Conservation (phyloP, 1,139 yeast species). For the Yamadazyma conglobata region DNA sequence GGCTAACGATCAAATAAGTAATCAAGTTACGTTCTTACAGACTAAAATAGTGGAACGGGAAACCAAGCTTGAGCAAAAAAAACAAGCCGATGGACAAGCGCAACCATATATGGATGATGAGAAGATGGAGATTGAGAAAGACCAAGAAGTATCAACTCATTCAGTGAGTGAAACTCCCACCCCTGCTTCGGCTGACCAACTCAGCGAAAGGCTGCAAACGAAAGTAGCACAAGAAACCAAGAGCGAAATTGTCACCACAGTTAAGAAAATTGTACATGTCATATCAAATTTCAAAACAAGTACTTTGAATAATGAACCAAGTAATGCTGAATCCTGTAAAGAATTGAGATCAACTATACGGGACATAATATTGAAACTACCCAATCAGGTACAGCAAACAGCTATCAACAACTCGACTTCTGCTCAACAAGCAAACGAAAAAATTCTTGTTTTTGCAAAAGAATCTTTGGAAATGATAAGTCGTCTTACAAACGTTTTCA, state of each 20-base stretch:
- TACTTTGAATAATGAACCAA: slow-evolving; percentile 24
- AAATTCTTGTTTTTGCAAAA: slow-evolving; percentile 75
- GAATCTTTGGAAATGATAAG: slow-evolving; percentile 88
- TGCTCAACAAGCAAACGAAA: slow-evolving; percentile 49
- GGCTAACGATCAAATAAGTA: slow-evolving; percentile 69
- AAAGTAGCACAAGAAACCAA: slow-evolving; percentile 50
- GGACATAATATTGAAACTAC: slow-evolving; percentile 70
- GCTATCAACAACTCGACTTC: slow-evolving; percentile 17
- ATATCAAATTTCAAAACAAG: slow-evolving; percentile 90
- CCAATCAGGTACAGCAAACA: slow-evolving; percentile 41
- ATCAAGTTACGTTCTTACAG: slow-evolving; percentile 63
- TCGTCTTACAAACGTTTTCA: slow-evolving; percentile 77
- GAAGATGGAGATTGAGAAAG: slow-evolving; percentile 4
- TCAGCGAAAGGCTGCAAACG: slow-evolving; percentile 9
- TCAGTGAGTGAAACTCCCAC: slow-evolving; percentile 7
- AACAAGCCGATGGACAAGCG: slow-evolving; percentile 3
- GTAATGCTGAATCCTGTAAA: slow-evolving; percentile 12
- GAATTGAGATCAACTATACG: slow-evolving; percentile 68
- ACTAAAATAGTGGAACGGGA: slow-evolving; percentile 28
- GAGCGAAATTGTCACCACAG: slow-evolving; percentile 82
- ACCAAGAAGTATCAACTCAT: too few species aligned
- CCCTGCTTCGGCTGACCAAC: slow-evolving; percentile 3
- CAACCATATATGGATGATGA: slow-evolving; percentile 9
- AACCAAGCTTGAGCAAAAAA: slow-evolving; percentile 5
- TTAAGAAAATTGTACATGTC: slow-evolving; percentile 80